These are phyloP conservation scores for Pharnaceum exiguum DNA, from an alignment of 148 eudicot species.

Conservation along the genomic window DNA sequence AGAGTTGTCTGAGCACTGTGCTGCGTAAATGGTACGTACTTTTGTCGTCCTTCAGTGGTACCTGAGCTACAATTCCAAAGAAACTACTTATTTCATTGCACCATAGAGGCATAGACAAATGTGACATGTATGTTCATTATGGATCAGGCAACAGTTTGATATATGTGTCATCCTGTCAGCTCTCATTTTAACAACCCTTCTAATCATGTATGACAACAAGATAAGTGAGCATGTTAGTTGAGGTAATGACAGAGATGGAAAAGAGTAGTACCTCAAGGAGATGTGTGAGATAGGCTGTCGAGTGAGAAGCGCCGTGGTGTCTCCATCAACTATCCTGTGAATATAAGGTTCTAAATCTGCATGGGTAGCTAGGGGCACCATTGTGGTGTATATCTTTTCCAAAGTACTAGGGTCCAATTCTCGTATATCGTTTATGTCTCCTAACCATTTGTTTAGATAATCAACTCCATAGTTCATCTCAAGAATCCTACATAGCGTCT, in stretches of 20 bases:
- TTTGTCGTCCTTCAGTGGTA: slow-evolving; percentile 80
- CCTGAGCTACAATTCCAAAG: slow-evolving; percentile 46
- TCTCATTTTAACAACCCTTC: neutral
- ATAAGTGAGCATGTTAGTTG: neutral
- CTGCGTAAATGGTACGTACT: slow-evolving; percentile 62
- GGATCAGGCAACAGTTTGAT: neutral
- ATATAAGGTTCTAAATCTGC: slow-evolving; percentile 74
- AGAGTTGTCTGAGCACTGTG: slow-evolving; percentile 68
- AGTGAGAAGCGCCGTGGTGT: slow-evolving; percentile 48
- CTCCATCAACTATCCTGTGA: slow-evolving; percentile 61
- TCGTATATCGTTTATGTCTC: slow-evolving; percentile 10
- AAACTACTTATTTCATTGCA: neutral
- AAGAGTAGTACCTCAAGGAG: slow-evolving; percentile 47
- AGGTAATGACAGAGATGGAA: neutral
- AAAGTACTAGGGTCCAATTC: slow-evolving; percentile 32
- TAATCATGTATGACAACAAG: neutral
- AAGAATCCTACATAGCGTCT: slow-evolving; percentile 45
- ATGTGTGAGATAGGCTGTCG: slow-evolving; percentile 56
- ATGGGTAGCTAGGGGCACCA: slow-evolving; percentile 60
- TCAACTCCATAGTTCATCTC: slow-evolving; percentile 45
- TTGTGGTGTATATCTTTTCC: slow-evolving; percentile 40
- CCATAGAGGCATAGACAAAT: neutral
- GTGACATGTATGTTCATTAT: neutral
- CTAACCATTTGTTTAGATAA: slow-evolving; percentile 51
- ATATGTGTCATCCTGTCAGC: neutral